A percentile compares a stretch with the other conserved stretches of the same genome.
Evolutionary conservation across 352 stramenopile genomes (phyloP).

Genomic region (Aphanomyces stellatus): DNA sequence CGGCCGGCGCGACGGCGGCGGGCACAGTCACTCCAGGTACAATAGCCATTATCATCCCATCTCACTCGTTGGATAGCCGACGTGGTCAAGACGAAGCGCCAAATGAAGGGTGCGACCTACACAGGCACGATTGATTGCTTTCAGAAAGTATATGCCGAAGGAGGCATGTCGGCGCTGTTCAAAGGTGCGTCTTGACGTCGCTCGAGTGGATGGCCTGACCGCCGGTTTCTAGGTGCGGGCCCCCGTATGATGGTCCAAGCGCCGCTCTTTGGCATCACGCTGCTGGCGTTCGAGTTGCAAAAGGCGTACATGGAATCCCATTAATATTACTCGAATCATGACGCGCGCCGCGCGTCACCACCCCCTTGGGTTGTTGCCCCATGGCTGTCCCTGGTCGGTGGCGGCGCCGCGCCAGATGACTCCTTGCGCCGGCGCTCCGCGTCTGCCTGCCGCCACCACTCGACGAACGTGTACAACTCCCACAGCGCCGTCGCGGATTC

Average conservation of each 20-base stretch:
- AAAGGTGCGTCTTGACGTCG: constrained; percentile 40
- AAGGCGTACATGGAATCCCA: constrained; percentile 77
- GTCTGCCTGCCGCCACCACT: neutral
- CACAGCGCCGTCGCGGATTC: neutral
- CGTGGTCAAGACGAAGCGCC: constrained; percentile 85
- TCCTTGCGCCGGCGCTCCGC: neutral
- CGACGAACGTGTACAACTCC: neutral
- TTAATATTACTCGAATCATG: neutral
- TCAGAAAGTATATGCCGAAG: constrained; percentile 56
- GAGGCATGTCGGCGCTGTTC: constrained; percentile 78
- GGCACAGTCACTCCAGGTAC: constrained; percentile 41
- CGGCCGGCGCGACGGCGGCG: constrained; percentile 51
- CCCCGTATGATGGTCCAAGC: constrained; percentile 85
- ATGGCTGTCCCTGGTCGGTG: too few relatives aligned
- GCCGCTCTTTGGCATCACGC: constrained; percentile 77
- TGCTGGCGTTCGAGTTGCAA: constrained; percentile 80
- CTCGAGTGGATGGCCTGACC: too few relatives aligned
- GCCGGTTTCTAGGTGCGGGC: constrained; percentile 28
- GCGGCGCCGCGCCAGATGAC: too few relatives aligned
- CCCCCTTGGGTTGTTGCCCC: too few relatives aligned
- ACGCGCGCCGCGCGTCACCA: too few relatives aligned
- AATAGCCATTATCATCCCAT: neutral
- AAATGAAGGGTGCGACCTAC: constrained; percentile 75
- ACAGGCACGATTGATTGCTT: constrained; percentile 78
- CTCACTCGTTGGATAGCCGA: constrained; percentile 29